phyloP scores from a whole-genome alignment of 352 stramenopile genomes.

The Phytophthora megakarya region DNA sequence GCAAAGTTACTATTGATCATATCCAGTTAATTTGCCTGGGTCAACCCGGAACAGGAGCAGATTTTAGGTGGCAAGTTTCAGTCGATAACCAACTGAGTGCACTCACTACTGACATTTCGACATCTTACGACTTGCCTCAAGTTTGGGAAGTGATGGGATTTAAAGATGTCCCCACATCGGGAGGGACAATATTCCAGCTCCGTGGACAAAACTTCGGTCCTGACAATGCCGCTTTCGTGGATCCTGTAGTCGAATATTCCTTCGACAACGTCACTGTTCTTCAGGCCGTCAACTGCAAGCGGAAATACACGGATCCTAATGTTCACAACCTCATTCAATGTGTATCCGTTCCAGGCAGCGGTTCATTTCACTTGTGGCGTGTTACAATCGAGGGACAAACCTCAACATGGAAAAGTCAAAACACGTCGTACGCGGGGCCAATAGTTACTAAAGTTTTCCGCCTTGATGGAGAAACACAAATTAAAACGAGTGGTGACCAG shows the following conservation, averaged over 20 bases:
- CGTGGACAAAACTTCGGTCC: constrained; percentile 59
- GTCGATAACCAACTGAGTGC: constrained; percentile 44
- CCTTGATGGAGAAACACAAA: constrained; percentile 45
- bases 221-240: constrained; percentile 45
- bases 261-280: constrained; percentile 39
- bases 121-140: constrained; percentile 41
- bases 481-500: constrained; percentile 56
- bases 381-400: constrained; percentile 43
- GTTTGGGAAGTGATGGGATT: constrained; percentile 53
- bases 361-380: constrained; percentile 50
- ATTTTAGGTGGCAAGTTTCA: constrained; percentile 46
- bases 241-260: constrained; percentile 62
- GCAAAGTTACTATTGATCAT: constrained; percentile 49
- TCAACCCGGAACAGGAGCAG: constrained; percentile 38
- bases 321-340: constrained; percentile 60
- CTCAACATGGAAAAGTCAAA: constrained; percentile 40
- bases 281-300: constrained; percentile 56
- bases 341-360: constrained; percentile 51
- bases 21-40: constrained; percentile 44
- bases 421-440: constrained; percentile 59
- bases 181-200: constrained; percentile 51
- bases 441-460: constrained; percentile 63
- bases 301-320: constrained; percentile 43
- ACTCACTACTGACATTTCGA: constrained; percentile 3
- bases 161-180: constrained; percentile 45